phyloP scores from a whole-genome alignment of 345 rosid species.

The Reutealis trisperma region DNA sequence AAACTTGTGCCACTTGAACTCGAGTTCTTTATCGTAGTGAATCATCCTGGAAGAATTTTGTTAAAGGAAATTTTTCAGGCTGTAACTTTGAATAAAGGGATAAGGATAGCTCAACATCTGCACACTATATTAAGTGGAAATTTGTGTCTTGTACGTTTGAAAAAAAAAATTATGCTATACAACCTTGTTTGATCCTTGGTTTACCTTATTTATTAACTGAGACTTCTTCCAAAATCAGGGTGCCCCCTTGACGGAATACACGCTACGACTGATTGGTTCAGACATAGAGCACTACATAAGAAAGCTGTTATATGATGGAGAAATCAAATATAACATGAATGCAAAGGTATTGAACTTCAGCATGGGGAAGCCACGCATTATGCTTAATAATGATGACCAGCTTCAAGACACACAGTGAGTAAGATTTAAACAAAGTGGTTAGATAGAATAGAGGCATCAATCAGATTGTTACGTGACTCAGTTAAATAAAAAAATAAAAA shows the following conservation, averaged over 20 bases:
- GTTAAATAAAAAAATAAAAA: no score
- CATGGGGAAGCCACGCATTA: constrained; percentile 38
- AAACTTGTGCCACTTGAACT: background rate
- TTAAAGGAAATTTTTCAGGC: no score
- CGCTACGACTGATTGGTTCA: constrained; percentile 82
- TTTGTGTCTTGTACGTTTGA: background rate
- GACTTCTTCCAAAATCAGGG: constrained; percentile 49
- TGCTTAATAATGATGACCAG: constrained; percentile 13
- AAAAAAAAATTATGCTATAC: background rate
- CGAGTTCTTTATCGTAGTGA: no score
- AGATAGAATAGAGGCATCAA: background rate
- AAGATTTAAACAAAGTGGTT: background rate
- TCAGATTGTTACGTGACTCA: background rate
- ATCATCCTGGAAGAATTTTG: no score
- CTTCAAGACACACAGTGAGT: constrained; percentile 17
- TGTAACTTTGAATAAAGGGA: no score
- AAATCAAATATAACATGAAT: constrained; percentile 66
- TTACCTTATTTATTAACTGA: background rate
- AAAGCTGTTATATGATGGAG: constrained; percentile 79
- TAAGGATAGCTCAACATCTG: background rate
- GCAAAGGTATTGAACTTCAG: constrained; percentile 74
- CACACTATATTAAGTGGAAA: no score
- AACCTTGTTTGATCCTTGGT: background rate
- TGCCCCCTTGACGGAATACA: constrained; percentile 88
- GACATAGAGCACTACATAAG: constrained; percentile 92